These are phyloP conservation scores for Phycomyces blakesleeanus DNA, from an alignment of 192 early-diverging fungal genomes.

Conservation along the genomic window DNA sequence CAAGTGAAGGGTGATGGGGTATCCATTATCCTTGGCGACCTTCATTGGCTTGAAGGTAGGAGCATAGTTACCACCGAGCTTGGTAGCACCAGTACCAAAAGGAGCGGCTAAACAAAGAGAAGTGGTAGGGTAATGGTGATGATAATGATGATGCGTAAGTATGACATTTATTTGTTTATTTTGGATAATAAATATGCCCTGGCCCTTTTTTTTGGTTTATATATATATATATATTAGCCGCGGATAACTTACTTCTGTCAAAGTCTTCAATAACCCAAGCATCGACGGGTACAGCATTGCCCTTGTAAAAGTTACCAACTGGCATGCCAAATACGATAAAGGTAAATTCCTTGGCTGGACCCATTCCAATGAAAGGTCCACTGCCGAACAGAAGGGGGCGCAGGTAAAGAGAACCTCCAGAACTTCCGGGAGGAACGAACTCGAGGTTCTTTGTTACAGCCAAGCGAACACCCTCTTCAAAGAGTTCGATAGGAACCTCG, in stretches of 20 bases:
- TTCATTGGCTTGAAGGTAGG: constrained; percentile 56
- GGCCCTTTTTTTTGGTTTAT: too few relatives aligned
- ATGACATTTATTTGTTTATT: background rate
- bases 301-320: constrained; percentile 65
- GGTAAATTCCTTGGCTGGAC: constrained; percentile 51
- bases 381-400: constrained; percentile 69
- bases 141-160: background rate
- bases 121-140: too few relatives aligned
- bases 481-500: constrained; percentile 53
- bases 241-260: constrained; percentile 54
- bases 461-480: constrained; percentile 54
- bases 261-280: constrained; percentile 62
- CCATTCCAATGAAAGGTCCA: constrained; percentile 63
- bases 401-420: constrained; percentile 66
- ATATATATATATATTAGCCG: too few relatives aligned
- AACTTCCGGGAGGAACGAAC: constrained; percentile 68
- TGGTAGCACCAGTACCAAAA: constrained; percentile 55
- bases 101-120: constrained; percentile 42
- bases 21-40: constrained; percentile 60
- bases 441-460: constrained; percentile 63
- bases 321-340: constrained; percentile 65
- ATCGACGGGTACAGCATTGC: constrained; percentile 58
- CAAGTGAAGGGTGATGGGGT: constrained; percentile 67
- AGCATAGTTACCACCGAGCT: constrained; percentile 76
- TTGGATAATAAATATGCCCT: background rate